phyloP scores from a whole-genome alignment of 768 basidiomycete genomes.

The Termitomyces sp. region DNA sequence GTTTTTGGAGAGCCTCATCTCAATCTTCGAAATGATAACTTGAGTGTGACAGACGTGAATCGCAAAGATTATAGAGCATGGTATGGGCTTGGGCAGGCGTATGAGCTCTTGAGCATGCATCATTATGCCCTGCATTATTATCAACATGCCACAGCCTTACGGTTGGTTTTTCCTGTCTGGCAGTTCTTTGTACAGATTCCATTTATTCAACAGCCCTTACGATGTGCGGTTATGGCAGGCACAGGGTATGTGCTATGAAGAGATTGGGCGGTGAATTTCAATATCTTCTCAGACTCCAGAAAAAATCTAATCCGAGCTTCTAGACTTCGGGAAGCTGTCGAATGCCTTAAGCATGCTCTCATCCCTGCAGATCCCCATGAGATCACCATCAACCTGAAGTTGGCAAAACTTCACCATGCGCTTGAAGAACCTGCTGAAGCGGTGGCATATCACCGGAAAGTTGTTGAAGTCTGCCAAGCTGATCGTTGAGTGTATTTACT shows the following conservation, averaged over 20 bases:
- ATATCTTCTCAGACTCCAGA: background rate
- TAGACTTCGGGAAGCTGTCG: slow-evolving; percentile 85
- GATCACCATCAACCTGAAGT: slow-evolving; percentile 64
- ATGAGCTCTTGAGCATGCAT: slow-evolving; percentile 95
- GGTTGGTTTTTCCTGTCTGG: slow-evolving; percentile 39
- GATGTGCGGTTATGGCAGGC: slow-evolving; percentile 97
- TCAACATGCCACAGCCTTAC: slow-evolving; percentile 88
- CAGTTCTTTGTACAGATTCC: background rate
- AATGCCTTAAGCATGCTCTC: slow-evolving; percentile 88
- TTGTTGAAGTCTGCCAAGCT: slow-evolving; percentile 68
- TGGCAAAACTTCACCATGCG: slow-evolving; percentile 68
- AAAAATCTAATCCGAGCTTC: background rate
- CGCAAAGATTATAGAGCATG: slow-evolving; percentile 97
- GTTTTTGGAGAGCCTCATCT: background rate
- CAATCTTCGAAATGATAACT: background rate
- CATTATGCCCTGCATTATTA: slow-evolving; percentile 96
- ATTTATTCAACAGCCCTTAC: slow-evolving; percentile 62
- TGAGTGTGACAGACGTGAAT: slow-evolving; percentile 71
- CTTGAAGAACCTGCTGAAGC: slow-evolving; percentile 68
- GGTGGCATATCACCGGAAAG: slow-evolving; percentile 75
- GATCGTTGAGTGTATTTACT: slow-evolving; percentile 42
- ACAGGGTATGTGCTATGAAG: slow-evolving; percentile 90
- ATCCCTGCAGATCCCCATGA: slow-evolving; percentile 77
- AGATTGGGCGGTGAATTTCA: slow-evolving; percentile 68
- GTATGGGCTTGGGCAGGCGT: slow-evolving; percentile 98